Evolutionary conservation across 495 filamentous ascomycete species (phyloP), one percentile per base, ranked within the genome.

Genomic region (Penicillium pulvis): DNA sequence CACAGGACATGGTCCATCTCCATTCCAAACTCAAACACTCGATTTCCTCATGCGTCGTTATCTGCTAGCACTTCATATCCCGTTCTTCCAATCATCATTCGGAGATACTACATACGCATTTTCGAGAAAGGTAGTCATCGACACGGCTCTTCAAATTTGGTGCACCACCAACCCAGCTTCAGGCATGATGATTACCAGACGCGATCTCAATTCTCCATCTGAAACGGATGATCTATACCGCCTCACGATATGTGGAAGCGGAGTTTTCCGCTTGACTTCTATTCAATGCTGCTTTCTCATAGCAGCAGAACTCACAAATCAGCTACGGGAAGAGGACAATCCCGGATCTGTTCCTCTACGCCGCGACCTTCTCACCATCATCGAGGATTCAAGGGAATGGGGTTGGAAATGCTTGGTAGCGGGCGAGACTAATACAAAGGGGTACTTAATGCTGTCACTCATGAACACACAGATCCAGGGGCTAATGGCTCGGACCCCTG

Each of bases 401-500:
- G 33, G 53, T 0, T 64, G 80, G 63, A 56, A 57, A 10, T 70
- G 67, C 33, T 73, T 86, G 4, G 46, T 74, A 41, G 72, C 70
- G 3, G 84, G 84, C 4, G 80, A 85, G 65, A 83, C 79, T 0
- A 86, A 84, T 59, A 70, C 81, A n/a, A 87, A 86, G 57, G 81
- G 78, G 1, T 80, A 80, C 44, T 42, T 87, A 26, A 66, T 85
- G 26, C 59, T 68, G 0, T 55, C 58, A 4, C 54, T 81, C 6
- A 50, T 85, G 0, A 30, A 56, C 5, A 76, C 76, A 4, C 77
- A 83, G 48, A 64, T 85, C 0, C 66, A 81, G 5, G 79, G 65
- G 10, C 51, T 82, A 4, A 70, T 72, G 64, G 58, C 59, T 19
- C 73, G 79, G 11, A 3, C 78, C 1, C 41, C 47, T 1, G 71